phyloP scores from a whole-genome alignment of 805 yeast species.

The Lachancea nothofagi region DNA sequence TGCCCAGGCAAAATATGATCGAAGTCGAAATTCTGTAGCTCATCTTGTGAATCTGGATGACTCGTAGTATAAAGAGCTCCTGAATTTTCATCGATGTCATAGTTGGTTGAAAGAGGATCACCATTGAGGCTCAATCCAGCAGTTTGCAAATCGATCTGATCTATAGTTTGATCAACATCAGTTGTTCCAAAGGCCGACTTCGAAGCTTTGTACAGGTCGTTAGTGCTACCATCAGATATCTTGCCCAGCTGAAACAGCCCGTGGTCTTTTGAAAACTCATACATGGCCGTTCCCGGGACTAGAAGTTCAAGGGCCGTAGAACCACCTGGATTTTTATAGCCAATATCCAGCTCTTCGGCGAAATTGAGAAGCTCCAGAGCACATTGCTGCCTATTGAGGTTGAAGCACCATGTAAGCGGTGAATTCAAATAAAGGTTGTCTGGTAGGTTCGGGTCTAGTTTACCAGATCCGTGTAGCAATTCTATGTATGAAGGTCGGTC shows the following conservation, averaged over 20 bases:
- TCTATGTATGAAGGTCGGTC: constrained; percentile 46
- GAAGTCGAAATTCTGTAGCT: constrained; percentile 43
- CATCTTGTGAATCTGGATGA: neutral
- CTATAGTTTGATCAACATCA: constrained; percentile 32
- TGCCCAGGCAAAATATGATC: constrained; percentile 51
- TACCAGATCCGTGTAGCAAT: constrained; percentile 36
- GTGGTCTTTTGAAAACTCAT: constrained; percentile 54
- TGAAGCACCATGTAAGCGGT: constrained; percentile 85
- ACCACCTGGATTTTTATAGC: constrained; percentile 33
- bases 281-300: constrained; percentile 49
- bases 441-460: constrained; percentile 42
- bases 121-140: constrained; percentile 30
- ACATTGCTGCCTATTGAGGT: constrained; percentile 50
- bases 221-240: constrained; percentile 7
- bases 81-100: constrained; percentile 23
- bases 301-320: constrained; percentile 50
- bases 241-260: constrained; percentile 32
- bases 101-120: neutral
- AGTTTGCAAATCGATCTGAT: constrained; percentile 37
- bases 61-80: constrained; percentile 20
- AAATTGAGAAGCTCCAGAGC: constrained; percentile 52
- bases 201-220: constrained; percentile 12
- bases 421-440: constrained; percentile 53
- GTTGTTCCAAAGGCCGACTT: constrained; percentile 15
- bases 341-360: constrained; percentile 53